A percentile compares a stretch with the other conserved stretches of the same genome.
Evolutionary conservation across 768 basidiomycete species (phyloP).

Genomic region (Cystobasidium tubakii): DNA sequence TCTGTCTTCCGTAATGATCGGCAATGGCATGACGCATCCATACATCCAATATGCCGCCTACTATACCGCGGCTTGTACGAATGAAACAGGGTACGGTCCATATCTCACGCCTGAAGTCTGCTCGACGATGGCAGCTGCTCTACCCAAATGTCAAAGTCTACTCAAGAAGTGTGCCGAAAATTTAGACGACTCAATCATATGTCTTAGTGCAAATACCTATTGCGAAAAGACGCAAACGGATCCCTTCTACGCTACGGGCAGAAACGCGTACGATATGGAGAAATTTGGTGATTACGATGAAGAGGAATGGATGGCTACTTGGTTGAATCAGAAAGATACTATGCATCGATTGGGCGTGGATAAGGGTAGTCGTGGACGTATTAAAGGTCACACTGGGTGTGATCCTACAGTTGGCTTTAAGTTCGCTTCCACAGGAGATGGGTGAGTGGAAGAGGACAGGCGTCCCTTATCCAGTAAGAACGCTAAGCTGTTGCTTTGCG

Average conservation of each 20-base stretch:
- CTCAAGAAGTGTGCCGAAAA: constrained; percentile 40
- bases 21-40: constrained; percentile 46
- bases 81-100: constrained; percentile 41
- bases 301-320: constrained; percentile 40
- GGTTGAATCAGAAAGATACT: constrained; percentile 41
- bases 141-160: constrained; percentile 41
- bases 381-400: constrained; percentile 43
- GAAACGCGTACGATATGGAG: constrained; percentile 40
- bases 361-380: constrained; percentile 35
- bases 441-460: constrained; percentile 17
- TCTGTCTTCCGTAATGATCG: constrained; percentile 40
- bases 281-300: constrained; percentile 44
- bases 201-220: constrained; percentile 38
- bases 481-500: neutral
- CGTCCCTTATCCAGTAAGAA: neutral
- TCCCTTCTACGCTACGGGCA: constrained; percentile 38
- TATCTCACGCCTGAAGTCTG: constrained; percentile 37
- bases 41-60: constrained; percentile 43
- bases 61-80: constrained; percentile 42
- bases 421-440: constrained; percentile 41
- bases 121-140: constrained; percentile 33
- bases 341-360: constrained; percentile 42
- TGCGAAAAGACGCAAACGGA: constrained; percentile 43
- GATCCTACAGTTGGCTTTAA: constrained; percentile 38
- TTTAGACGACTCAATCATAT: constrained; percentile 33